Evolutionary conservation across 2,329 filamentous ascomycete genomes (phyloP), one percentile per base, ranked within the genome.

Genomic region (Stachybotrys chartarum): DNA sequence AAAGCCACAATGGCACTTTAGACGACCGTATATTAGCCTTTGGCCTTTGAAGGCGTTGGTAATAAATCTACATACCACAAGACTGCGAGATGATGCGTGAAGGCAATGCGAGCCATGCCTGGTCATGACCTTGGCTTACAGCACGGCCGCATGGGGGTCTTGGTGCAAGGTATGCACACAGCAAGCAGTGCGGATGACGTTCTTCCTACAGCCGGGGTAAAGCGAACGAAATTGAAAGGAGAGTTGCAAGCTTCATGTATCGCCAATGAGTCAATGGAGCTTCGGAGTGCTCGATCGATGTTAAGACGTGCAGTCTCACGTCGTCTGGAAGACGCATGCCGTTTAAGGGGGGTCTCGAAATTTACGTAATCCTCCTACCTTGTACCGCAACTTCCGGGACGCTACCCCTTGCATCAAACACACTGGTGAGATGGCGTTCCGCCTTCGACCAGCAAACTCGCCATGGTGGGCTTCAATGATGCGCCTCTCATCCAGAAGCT

Each of bases 401-500:
- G 24, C 24, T 24, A 24, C 24, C 24, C 24, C 24, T 24, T 24
- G 24, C 24, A 24, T 24, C 24, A 24, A 24, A 24, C 24, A 24
- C 24, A 24, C 2, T 24, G 24, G 24, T 24, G 24, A 24, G 14
- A 42, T 42, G 35, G 14, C 35, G 35, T 42, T 6, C 35, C 35
- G 35, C 35, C 35, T 42, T 42, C 35, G 24, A 42, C 14, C 35
- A 2, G 35, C 35, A 10, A 31, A 54, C 32, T 54, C 61, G 57
- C 53, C 53, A 77, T 77, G 74, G 72, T 73, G 54, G 74, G 72
- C 70, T 59, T 75, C 66, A 67, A 68, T 63, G 67, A 72, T 57
- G 69, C 73, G 64, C 68, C 72, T 54, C 62, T 74, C 48, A 64
- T 83, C 57, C 77, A 80, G 64, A 69, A 71, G 52, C 74, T 91